Conservation (phyloP, 2,329 filamentous ascomycete genomes). For the Hypoxylon sp. region DNA sequence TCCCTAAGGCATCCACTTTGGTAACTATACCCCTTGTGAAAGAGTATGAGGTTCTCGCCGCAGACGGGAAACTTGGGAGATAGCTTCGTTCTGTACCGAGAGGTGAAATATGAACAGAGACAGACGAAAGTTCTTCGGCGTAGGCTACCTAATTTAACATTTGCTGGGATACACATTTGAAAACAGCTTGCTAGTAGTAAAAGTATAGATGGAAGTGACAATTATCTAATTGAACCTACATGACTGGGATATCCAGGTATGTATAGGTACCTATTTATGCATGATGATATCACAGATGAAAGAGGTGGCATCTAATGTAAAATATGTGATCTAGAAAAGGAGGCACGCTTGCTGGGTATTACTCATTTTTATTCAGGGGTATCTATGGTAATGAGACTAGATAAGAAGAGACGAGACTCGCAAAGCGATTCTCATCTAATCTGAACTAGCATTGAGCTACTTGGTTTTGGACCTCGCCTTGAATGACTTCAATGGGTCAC, state of each 20-base stretch:
- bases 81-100: background rate
- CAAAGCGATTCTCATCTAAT: constrained; percentile 1
- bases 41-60: background rate
- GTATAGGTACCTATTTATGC: background rate
- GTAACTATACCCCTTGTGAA: background rate
- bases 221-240: background rate
- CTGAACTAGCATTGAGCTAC: constrained; percentile 27
- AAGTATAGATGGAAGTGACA: background rate
- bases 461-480: constrained; percentile 71
- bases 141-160: background rate
- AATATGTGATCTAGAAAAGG: background rate
- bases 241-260: background rate
- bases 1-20: background rate
- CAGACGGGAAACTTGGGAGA: background rate
- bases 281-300: background rate
- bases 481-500: constrained; percentile 91
- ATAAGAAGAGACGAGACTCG: constrained; percentile 15
- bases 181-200: background rate
- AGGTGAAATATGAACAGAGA: background rate
- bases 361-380: constrained; percentile 34
- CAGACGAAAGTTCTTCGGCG: background rate
- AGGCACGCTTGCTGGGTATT: constrained; percentile 12
- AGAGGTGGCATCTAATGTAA: background rate
- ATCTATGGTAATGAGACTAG: constrained; percentile 35
- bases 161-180: background rate